Evolutionary conservation across 1,284 basidiomycete genomes (phyloP).

Genomic region (Chalciporus sp.): DNA sequence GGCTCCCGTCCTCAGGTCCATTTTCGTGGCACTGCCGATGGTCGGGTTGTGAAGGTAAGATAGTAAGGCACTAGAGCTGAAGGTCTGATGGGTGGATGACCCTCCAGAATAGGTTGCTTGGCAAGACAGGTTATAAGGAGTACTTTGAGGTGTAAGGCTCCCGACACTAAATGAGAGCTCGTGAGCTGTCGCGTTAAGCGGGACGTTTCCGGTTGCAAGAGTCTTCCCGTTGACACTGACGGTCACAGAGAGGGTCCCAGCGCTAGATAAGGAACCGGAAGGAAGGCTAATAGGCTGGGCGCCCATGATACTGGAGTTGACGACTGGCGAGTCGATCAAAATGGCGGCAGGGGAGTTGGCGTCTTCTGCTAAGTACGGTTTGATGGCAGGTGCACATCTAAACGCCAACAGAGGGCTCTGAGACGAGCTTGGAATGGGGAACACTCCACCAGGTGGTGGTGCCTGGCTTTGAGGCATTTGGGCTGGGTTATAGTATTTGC

Average conservation of each 20-base stretch:
- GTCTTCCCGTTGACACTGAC: slow-evolving; percentile 23
- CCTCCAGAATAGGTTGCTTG: slow-evolving; percentile 23
- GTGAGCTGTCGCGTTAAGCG: slow-evolving; percentile 30
- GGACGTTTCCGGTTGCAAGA: slow-evolving; percentile 26
- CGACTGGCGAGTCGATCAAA: slow-evolving; percentile 29
- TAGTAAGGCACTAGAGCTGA: slow-evolving; percentile 47
- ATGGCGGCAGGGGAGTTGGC: slow-evolving; percentile 24
- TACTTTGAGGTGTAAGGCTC: slow-evolving; percentile 23
- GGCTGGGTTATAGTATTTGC: slow-evolving; percentile 32
- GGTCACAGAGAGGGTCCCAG: slow-evolving; percentile 29
- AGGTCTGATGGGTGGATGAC: slow-evolving; percentile 42
- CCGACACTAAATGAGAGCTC: slow-evolving; percentile 28
- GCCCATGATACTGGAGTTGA: slow-evolving; percentile 25
- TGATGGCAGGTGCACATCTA: slow-evolving; percentile 32
- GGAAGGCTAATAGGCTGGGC: slow-evolving; percentile 28
- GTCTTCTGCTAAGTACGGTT: slow-evolving; percentile 33
- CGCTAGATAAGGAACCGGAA: slow-evolving; percentile 21
- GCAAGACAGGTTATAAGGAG: slow-evolving; percentile 33
- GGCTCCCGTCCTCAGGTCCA: slow-evolving; percentile 70
- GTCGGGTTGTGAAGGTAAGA: slow-evolving; percentile 61
- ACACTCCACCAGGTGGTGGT: slow-evolving; percentile 30
- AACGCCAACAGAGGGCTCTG: slow-evolving; percentile 28
- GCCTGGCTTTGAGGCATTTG: slow-evolving; percentile 22
- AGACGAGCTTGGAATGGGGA: slow-evolving; percentile 22
- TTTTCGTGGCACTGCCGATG: slow-evolving; percentile 59